phyloP scores from a whole-genome alignment of 352 stramenopile species.

The Pythium aphanidermatum region DNA sequence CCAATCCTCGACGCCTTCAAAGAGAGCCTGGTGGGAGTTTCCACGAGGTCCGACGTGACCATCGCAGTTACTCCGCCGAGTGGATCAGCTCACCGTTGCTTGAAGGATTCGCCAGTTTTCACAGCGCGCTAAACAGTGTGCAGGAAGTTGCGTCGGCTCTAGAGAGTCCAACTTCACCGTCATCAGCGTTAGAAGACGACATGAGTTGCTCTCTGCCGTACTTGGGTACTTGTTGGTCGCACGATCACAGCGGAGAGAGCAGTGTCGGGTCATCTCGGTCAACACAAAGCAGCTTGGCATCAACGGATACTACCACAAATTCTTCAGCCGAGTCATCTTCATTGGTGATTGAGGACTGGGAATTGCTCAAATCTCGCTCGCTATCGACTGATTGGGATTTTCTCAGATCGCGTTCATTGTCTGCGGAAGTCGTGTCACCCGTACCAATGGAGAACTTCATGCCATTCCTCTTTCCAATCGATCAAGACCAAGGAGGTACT shows the following conservation, averaged over 20 bases:
- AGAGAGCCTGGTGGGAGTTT: slow-evolving; percentile 7
- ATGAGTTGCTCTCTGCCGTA: slow-evolving; percentile 14
- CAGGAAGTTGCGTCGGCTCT: slow-evolving; percentile 2
- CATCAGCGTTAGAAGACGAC: neutral
- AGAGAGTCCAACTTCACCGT: neutral
- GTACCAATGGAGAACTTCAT: slow-evolving; percentile 16
- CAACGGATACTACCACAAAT: neutral
- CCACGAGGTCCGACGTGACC: slow-evolving; percentile 12
- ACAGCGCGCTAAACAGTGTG: slow-evolving; percentile 9
- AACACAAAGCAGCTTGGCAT: slow-evolving; percentile 5
- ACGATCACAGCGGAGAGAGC: slow-evolving; percentile 11
- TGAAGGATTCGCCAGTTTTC: slow-evolving; percentile 18
- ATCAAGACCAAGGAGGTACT: slow-evolving; percentile 1
- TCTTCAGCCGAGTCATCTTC: neutral
- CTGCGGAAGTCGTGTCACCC: too few relatives aligned
- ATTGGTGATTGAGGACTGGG: slow-evolving; percentile 15
- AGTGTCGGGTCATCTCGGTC: slow-evolving; percentile 4
- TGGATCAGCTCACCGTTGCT: slow-evolving; percentile 20
- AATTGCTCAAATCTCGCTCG: slow-evolving; percentile 10
- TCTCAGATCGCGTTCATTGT: too few relatives aligned
- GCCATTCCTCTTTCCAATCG: slow-evolving; percentile 22
- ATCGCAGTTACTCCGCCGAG: slow-evolving; percentile 11
- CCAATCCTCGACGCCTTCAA: slow-evolving; percentile 4
- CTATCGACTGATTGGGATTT: slow-evolving; percentile 10
- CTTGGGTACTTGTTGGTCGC: slow-evolving; percentile 15